A percentile compares a stretch with the other conserved stretches of the same genome.
Conservation (phyloP, 768 basidiomycete species). For the Termitomyces sp. region DNA sequence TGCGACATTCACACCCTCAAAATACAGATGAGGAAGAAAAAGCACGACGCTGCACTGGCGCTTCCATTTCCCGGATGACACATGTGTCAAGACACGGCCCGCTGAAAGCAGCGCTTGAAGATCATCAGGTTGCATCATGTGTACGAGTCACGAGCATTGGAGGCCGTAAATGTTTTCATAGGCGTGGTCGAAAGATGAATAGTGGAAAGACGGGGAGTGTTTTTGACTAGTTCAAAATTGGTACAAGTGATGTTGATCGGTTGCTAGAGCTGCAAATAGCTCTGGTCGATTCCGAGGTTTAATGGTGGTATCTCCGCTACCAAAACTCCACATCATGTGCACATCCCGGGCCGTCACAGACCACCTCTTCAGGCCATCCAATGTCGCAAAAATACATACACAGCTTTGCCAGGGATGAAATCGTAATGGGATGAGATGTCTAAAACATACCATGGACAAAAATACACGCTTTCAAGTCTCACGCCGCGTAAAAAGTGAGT, state of each 20-base stretch:
- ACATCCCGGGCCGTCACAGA: not conserved
- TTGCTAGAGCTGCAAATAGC: not conserved
- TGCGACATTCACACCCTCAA: not conserved
- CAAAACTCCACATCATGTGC: not conserved
- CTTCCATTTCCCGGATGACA: not conserved
- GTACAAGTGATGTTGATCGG: constrained; percentile 4
- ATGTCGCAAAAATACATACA: not conserved
- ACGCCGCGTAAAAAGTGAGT: not conserved
- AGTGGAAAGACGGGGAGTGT: not conserved
- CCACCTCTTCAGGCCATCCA: not conserved
- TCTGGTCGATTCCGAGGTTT: not conserved
- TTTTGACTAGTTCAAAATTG: not conserved
- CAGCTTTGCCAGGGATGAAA: not conserved
- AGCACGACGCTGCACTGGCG: not conserved
- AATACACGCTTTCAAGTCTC: not conserved
- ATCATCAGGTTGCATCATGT: constrained; percentile 12
- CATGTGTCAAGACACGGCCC: constrained; percentile 3
- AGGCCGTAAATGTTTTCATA: not conserved
- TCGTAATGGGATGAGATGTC: not conserved
- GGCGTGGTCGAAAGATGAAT: not conserved
- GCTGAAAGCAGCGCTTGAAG: not conserved
- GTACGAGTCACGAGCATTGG: not conserved
- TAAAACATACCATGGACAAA: not conserved
- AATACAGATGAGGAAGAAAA: not conserved
- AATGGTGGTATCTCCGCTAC: not conserved